phyloP scores from a whole-genome alignment of 306 rosid species.

The Prosopis cineraria region DNA sequence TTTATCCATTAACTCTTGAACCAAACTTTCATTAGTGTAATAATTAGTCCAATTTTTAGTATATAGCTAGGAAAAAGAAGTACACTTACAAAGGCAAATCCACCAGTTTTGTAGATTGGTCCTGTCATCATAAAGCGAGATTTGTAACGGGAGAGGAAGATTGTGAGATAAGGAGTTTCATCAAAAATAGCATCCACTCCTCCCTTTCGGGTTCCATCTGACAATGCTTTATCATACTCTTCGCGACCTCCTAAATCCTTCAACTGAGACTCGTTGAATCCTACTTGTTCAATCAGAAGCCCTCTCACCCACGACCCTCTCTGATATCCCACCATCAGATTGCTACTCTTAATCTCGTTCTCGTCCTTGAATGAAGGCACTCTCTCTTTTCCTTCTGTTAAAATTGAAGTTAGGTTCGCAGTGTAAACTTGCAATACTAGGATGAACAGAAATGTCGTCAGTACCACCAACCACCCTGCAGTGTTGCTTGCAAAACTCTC shows the following conservation, averaged over 20 bases:
- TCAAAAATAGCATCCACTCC: constrained; percentile 11
- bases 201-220: neutral
- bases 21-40: too few species aligned
- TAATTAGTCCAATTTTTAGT: too few species aligned
- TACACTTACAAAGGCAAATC: constrained; percentile 51
- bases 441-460: neutral
- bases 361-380: constrained; percentile 26
- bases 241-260: neutral
- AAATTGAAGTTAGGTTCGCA: neutral
- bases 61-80: too few species aligned
- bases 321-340: neutral
- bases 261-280: neutral
- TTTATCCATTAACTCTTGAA: too few species aligned
- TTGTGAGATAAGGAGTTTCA: constrained; percentile 43
- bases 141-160: constrained; percentile 38
- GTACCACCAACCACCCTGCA: neutral
- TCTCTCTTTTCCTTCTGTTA: neutral
- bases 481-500: neutral
- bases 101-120: constrained; percentile 43
- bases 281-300: neutral
- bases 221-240: neutral
- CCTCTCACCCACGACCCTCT: neutral
- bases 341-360: constrained; percentile 1
- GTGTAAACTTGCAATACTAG: neutral
- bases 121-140: constrained; percentile 38